These are phyloP conservation scores for Rutstroemia sp. DNA, from an alignment of 2,329 filamentous ascomycete genomes.

Conservation along the genomic window DNA sequence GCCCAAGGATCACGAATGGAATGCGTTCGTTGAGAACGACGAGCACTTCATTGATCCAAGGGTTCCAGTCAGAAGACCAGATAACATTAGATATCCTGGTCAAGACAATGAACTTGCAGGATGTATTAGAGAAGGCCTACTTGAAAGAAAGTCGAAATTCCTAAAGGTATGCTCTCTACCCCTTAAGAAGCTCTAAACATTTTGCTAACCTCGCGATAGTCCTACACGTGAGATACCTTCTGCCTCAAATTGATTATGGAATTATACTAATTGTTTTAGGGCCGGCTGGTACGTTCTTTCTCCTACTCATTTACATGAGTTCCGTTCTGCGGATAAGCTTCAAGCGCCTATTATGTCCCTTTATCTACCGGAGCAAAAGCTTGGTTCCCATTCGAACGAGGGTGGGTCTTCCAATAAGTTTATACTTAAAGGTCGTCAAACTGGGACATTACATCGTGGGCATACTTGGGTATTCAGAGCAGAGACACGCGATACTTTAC, in stretches of 20 bases:
- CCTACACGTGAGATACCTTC: constrained; percentile 5
- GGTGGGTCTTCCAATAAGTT: constrained; percentile 92
- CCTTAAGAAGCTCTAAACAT: background rate
- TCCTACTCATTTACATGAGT: constrained; percentile 94
- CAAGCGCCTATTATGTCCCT: constrained; percentile 94
- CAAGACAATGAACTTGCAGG: constrained; percentile 72
- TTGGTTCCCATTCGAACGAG: constrained; percentile 81
- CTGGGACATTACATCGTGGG: constrained; percentile 80
- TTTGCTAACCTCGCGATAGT: constrained; percentile 30
- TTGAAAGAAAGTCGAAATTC: constrained; percentile 98
- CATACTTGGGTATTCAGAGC: constrained; percentile 67
- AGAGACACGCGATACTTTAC: constrained; percentile 83
- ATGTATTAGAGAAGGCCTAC: constrained; percentile 81
- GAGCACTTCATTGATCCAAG: constrained; percentile 82
- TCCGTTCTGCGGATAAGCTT: constrained; percentile 93
- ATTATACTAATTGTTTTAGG: constrained; percentile 5
- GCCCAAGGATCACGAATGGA: constrained; percentile 89
- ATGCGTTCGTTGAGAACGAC: constrained; percentile 68
- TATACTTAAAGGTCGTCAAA: constrained; percentile 92
- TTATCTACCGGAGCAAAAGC: constrained; percentile 88
- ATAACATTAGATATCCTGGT: constrained; percentile 87
- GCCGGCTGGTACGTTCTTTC: constrained; percentile 74
- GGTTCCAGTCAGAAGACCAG: constrained; percentile 66
- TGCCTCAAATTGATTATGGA: background rate
- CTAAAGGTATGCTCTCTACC: constrained; percentile 35